Base-by-base conservation (phyloP, 1,284 basidiomycete species). In the Singerocomus inundabilis region DNA sequence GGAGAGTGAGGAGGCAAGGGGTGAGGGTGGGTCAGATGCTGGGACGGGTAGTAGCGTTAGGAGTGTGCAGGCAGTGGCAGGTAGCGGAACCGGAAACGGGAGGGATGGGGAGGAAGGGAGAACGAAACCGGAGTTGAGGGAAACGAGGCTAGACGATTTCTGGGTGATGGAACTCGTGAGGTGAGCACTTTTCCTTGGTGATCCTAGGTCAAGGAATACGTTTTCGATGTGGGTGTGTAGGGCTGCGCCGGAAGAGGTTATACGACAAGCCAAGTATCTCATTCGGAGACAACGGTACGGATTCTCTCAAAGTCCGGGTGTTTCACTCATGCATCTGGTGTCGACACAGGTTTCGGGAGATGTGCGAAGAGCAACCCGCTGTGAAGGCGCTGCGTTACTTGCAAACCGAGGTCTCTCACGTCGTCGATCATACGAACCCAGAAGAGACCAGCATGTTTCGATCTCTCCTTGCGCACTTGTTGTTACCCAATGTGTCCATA, bases 321-420 rank as follows among this genome's bases (percentile, higher is more conserved):
- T 28, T 15, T 31, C 13, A 28, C 29, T 39, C 36, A 42, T 5
- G 37, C 8, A 15, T 25, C 16, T 11, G 6, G 25, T 11, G 12
- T 16, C 18, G 24, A 11, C 9, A 7, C 54, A 91, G 88, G 56
- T 91, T 91, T 69, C 79, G 83, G 21, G 88, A 91, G 61, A 81
- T 90, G 77, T 89, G 86, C 62, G 79, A 82, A 61, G 79, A 81
- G 34, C 70, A 69, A n/a, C 67, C 81, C 3, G 72, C 82, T 0
- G 75, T 87, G n/a, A 78, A 81, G 56, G 85, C 88, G 1, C 73
- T 91, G 24, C 74, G 72, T 13, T 91, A 88, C 67, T 70, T 91
- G 16, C 85, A 86, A 63, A 81, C 74, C 0, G 75, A 84, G 41
- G 82, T 91, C 10, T 81, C 81, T 0, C 75, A 75, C 1, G 82